A percentile compares a stretch with the other conserved stretches of the same genome.
These are phyloP conservation scores for Nakaseomyces kungkrabaensis DNA, from an alignment of 1,139 yeast genomes.

Conservation along the genomic window DNA sequence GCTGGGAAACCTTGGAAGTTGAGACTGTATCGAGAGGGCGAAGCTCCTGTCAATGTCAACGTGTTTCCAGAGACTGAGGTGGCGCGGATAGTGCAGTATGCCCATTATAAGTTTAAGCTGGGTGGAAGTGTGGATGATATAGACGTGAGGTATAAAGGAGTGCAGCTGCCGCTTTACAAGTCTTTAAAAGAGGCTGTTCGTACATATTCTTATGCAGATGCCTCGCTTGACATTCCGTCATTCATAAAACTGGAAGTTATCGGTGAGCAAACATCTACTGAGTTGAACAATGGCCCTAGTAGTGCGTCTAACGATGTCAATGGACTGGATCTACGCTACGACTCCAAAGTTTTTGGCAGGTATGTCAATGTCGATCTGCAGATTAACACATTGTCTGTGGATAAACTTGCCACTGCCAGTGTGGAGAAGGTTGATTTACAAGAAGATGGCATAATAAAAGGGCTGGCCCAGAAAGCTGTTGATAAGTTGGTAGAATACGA, in stretches of 20 bases:
- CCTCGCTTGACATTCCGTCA: conserved; percentile 2
- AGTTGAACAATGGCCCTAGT: neutral
- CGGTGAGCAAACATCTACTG: neutral
- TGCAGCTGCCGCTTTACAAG: neutral
- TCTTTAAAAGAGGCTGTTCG: conserved; percentile 2
- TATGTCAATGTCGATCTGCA: neutral
- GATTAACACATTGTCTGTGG: conserved; percentile 2
- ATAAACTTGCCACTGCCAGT: neutral
- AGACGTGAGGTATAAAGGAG: neutral
- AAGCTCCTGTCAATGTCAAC: neutral
- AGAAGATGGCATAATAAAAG: neutral
- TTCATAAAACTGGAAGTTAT: neutral
- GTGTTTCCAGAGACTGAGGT: conserved; percentile 2
- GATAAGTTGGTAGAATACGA: conserved; percentile 15
- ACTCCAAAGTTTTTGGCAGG: neutral
- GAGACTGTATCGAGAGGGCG: neutral
- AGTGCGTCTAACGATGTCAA: neutral
- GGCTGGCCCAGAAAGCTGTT: conserved; percentile 8
- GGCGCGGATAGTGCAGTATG: neutral
- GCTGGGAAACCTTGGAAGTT: conserved; percentile 2
- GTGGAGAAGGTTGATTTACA: neutral
- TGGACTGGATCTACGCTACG: neutral
- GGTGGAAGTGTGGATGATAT: neutral
- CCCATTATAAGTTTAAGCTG: neutral
- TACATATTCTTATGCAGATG: neutral